Base-by-base conservation (phyloP, 2,329 filamentous ascomycete species). In the Elsinoe fawcettii region DNA sequence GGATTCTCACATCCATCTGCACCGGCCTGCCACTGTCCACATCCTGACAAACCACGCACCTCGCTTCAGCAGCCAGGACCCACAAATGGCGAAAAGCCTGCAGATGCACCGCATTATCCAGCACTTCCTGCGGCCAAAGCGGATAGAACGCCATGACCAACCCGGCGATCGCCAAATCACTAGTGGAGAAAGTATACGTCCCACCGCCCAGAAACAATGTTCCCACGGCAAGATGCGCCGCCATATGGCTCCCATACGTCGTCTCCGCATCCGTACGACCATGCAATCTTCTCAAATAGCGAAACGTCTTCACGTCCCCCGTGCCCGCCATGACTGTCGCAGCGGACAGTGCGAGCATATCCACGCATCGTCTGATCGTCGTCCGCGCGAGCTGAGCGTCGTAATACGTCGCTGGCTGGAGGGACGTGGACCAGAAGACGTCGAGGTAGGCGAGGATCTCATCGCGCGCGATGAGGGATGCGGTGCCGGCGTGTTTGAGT, bases 61-160 rank as follows among this genome's bases (percentile, higher is more conserved):
- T 83, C 8, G 90, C 83, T 66, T 99, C 93, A 0, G 88, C 86
- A 1, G 93, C 93, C 2, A 99, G 79, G 9, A 96, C 92, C 93
- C 93, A 99, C 67, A 99, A 88, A 71, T 99, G 92, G 4, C 95
- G 84, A 74, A 99, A 93, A 2, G 95, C 93, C 74, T 99, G 93
- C 5, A 99, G 79, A 66, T 99, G 93, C 9, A 90, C 90, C 62
- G 88, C 87, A 67, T 97, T 97, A 73, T 99, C 93, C 66, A 95
- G 87, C 1, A 97, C 88, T 27, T 83, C 86, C 8, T 83, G 86
- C 0, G 93, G 93, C 69, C 95, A 96, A 18, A 96, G 80, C 0
- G 93, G 93, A 67, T 99, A 99, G 70, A 99, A 95, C 1, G 93
- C 87, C 43, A 93, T 86, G 6, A 99, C 81, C 5, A 99, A 77